These are phyloP conservation scores for Aeschynomene evenia DNA, from an alignment of 306 rosid genomes.

Conservation along the genomic window DNA sequence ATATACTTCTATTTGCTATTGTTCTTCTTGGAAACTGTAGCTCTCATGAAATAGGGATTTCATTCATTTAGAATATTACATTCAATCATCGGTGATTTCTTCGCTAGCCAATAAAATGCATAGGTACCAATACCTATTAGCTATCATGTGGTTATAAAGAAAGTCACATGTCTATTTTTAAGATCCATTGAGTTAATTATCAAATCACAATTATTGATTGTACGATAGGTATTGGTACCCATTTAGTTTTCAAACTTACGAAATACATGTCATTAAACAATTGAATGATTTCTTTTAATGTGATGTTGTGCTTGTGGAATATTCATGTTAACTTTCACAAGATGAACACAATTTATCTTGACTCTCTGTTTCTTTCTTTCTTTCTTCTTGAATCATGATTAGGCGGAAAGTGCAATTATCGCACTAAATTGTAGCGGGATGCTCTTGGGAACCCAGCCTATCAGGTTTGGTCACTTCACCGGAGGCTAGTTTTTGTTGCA, in stretches of 20 bases:
- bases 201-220: too few relatives aligned
- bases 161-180: too few relatives aligned
- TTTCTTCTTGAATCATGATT: too few relatives aligned
- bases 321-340: constrained; percentile 5
- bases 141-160: too few relatives aligned
- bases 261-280: neutral
- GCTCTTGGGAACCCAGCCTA: constrained; percentile 84
- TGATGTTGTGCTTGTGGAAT: neutral
- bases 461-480: constrained; percentile 54
- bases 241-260: neutral
- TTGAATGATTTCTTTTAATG: neutral
- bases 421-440: constrained; percentile 93
- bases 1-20: constrained; percentile 6
- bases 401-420: constrained; percentile 93
- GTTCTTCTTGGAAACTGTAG: neutral
- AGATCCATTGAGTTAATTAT: too few relatives aligned
- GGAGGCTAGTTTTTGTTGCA: neutral
- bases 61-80: too few relatives aligned
- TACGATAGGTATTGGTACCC: too few relatives aligned
- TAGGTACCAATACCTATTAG: too few relatives aligned
- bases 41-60: neutral
- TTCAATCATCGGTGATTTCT: too few relatives aligned
- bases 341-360: neutral
- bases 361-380: constrained; percentile 17
- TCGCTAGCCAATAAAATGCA: too few relatives aligned